These are phyloP conservation scores for Aurinia saxatilis DNA, from an alignment of 345 rosid genomes.

Conservation along the genomic window DNA sequence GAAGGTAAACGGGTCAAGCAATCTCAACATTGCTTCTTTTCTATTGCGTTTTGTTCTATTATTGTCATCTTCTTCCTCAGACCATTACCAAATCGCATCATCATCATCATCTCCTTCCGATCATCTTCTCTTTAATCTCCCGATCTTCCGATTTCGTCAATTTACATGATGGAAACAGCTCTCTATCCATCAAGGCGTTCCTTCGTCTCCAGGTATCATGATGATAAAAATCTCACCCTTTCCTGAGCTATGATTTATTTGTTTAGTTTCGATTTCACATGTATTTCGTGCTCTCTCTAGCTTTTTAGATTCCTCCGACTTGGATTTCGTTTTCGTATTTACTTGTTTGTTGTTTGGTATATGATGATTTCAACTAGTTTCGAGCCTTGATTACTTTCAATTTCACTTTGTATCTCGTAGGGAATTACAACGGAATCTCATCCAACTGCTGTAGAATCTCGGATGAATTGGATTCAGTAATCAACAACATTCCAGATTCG, in stretches of 20 bases:
- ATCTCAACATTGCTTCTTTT: neutral
- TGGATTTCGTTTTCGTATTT: neutral
- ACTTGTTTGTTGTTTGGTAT: too few species aligned
- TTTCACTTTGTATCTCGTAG: neutral
- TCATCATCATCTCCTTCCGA: neutral
- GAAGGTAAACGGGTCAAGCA: conserved; percentile 19
- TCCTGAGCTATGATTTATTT: neutral
- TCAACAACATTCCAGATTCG: neutral
- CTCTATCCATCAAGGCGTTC: too few species aligned
- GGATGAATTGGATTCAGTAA: neutral
- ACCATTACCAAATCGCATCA: too few species aligned
- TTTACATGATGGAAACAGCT: conserved; percentile 1
- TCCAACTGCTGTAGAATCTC: neutral
- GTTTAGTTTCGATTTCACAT: neutral
- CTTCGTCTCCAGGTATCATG: conserved; percentile 17
- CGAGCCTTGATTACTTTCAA: too few species aligned
- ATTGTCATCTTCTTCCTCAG: too few species aligned
- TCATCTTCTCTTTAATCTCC: neutral
- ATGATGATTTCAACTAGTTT: too few species aligned
- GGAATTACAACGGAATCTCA: neutral
- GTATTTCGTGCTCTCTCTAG: neutral
- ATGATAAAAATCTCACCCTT: neutral
- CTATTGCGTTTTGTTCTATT: neutral
- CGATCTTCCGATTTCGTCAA: neutral
- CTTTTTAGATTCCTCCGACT: neutral